Evolutionary conservation across 495 filamentous ascomycete genomes (phyloP), one percentile per base, ranked within the genome.

Genomic region (Niebla homalea): DNA sequence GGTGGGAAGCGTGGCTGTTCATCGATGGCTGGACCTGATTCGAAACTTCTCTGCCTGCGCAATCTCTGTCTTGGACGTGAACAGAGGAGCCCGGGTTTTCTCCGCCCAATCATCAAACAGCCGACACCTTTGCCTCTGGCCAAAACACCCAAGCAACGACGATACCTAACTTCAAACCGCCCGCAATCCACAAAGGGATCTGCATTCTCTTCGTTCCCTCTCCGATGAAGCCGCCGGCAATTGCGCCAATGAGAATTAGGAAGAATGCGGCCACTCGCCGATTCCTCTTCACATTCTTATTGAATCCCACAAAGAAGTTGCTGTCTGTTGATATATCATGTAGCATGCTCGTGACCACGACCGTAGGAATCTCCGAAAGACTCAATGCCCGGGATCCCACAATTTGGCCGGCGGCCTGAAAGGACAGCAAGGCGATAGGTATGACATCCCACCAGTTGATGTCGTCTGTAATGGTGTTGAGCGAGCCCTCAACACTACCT

Each of bases 351-450:
- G 84, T 87, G 57, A 87, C 62, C 11, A 89, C 84, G 25, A 81
- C 82, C 1, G 80, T 83, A 12, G 84, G 84, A 37, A 89, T 74
- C 62, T 86, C 83, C 50, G 74, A 74, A 54, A 79, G 76, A 1
- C 79, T 79, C 41, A 89, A 62, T 12, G 76, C 60, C 5, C 84
- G 69, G 53, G 71, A 78, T 46, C 75, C 76, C 5, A 80, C 75
- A 55, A 87, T 85, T 57, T 81, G 79, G 1, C 82, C 82, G 14
- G 78, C 80, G 29, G 76, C 78, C 61, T 87, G 83, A 61, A 87
- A 84, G 3, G 80, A 79, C 48, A 89, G 64, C 26, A 87, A 65
- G 1, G 68, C 80, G 25, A 87, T 68, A 3, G 80, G 74, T 2
- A 78, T 67, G 23, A 82, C 58, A 52, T 75, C 21, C 25, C 36